These are phyloP conservation scores for Populus alba DNA, from an alignment of 345 rosid genomes.

Conservation along the genomic window DNA sequence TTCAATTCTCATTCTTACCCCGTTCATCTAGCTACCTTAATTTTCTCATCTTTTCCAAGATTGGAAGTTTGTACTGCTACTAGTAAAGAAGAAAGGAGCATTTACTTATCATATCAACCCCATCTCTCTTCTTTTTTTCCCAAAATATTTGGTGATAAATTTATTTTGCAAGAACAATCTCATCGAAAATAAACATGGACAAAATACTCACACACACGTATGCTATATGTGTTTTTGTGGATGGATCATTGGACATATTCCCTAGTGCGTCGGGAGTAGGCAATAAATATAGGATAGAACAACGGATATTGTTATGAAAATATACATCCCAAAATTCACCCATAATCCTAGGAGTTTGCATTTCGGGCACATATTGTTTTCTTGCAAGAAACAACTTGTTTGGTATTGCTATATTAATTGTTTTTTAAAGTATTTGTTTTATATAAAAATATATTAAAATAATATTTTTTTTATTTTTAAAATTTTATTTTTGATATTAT, in stretches of 20 bases:
- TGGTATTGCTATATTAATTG: too few relatives aligned
- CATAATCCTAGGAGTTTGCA: neutral
- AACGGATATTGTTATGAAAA: neutral
- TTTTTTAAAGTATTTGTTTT: too few relatives aligned
- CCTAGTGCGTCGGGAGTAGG: constrained; percentile 20
- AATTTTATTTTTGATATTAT: too few relatives aligned
- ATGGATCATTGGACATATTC: neutral
- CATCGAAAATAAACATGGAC: neutral
- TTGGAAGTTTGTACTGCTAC: neutral
- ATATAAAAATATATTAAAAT: too few relatives aligned
- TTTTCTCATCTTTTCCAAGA: neutral
- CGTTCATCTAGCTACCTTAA: neutral
- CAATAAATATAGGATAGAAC: neutral
- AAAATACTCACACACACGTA: too few relatives aligned
- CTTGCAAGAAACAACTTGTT: neutral
- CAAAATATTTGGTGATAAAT: neutral
- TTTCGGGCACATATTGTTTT: neutral
- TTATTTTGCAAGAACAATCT: neutral
- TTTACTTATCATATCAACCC: constrained; percentile 28
- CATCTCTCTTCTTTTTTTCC: neutral
- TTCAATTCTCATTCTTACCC: neutral
- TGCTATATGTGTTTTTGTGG: neutral
- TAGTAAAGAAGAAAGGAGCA: constrained; percentile 3
- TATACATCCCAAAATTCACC: neutral
- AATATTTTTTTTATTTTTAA: too few relatives aligned